A percentile compares a stretch with the other conserved stretches of the same genome.
These are phyloP conservation scores for Candida incommunis DNA, from an alignment of 805 yeast species.

Conservation along the genomic window DNA sequence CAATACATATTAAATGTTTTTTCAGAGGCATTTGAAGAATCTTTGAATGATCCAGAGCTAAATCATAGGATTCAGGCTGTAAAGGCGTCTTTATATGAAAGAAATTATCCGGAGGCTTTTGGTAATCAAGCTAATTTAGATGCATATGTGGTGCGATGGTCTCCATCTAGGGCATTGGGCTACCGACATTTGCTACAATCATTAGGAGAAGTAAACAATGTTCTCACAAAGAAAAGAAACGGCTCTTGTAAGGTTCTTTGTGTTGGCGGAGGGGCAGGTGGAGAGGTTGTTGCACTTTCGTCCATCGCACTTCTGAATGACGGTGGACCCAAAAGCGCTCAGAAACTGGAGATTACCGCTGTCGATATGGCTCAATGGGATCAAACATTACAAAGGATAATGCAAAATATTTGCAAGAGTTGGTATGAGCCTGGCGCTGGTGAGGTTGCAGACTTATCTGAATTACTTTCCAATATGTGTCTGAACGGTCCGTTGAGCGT, in stretches of 20 bases:
- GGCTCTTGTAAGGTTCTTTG: slow-evolving; percentile 31
- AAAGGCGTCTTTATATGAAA: slow-evolving; percentile 50
- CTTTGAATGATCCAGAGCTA: slow-evolving; percentile 15
- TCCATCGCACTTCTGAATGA: slow-evolving; percentile 31
- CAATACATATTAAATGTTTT: slow-evolving; percentile 17
- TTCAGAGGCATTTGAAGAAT: slow-evolving; percentile 12
- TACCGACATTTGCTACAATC: slow-evolving; percentile 54
- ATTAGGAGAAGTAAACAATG: slow-evolving; percentile 27
- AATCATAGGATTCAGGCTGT: slow-evolving; percentile 46
- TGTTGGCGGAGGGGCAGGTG: slow-evolving; percentile 87
- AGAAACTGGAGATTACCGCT: slow-evolving; percentile 4
- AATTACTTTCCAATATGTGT: background rate
- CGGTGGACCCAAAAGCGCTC: slow-evolving; percentile 2
- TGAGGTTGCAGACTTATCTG: background rate
- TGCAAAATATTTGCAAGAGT: background rate
- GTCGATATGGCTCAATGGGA: slow-evolving; percentile 5
- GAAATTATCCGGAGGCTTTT: slow-evolving; percentile 64
- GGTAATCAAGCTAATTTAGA: slow-evolving; percentile 44
- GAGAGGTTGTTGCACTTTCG: slow-evolving; percentile 54
- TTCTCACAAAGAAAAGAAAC: slow-evolving; percentile 16
- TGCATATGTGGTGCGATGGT: slow-evolving; percentile 77
- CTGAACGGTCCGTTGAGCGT: background rate
- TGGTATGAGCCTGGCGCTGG: background rate
- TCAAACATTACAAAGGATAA: slow-evolving; percentile 5
- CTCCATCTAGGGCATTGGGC: slow-evolving; percentile 67